Evolutionary conservation across 108 stramenopile species (phyloP).

Genomic region (Nitzschia sp.): DNA sequence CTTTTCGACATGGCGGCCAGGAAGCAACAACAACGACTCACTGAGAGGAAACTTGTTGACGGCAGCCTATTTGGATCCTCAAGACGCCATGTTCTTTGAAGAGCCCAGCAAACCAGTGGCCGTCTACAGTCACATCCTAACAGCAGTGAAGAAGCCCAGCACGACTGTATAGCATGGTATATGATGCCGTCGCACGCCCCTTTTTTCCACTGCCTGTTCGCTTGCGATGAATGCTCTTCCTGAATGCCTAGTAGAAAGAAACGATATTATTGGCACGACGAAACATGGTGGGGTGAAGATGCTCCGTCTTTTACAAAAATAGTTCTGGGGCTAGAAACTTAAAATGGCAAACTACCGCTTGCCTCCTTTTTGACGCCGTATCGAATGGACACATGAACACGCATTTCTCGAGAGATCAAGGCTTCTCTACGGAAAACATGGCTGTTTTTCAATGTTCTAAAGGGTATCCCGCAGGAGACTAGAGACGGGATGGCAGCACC

Average conservation of each 20-base stretch:
- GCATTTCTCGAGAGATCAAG: too few species aligned
- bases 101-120: slow-evolving; percentile 81
- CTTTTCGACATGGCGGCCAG: slow-evolving; percentile 73
- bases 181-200: not conserved
- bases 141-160: slow-evolving; percentile 6
- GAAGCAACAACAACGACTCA: not conserved
- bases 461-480: too few species aligned
- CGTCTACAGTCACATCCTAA: slow-evolving; percentile 70
- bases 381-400: too few species aligned
- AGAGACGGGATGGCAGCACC: too few species aligned
- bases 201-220: too few species aligned
- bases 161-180: not conserved
- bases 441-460: too few species aligned
- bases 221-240: too few species aligned
- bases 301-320: too few species aligned
- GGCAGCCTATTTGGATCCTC: slow-evolving; percentile 78
- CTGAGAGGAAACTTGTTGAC: slow-evolving; percentile 77
- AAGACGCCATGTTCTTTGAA: slow-evolving; percentile 81
- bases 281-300: not conserved
- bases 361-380: too few species aligned
- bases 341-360: too few species aligned
- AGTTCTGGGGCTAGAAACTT: too few species aligned
- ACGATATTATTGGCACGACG: not conserved
- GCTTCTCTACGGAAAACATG: too few species aligned
- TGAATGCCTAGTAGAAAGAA: not conserved